Percentiles rank a stretch among this genome's conserved stretches.
phyloP scores from a whole-genome alignment of 140 eudicot species.

The Senecio squalidus region DNA sequence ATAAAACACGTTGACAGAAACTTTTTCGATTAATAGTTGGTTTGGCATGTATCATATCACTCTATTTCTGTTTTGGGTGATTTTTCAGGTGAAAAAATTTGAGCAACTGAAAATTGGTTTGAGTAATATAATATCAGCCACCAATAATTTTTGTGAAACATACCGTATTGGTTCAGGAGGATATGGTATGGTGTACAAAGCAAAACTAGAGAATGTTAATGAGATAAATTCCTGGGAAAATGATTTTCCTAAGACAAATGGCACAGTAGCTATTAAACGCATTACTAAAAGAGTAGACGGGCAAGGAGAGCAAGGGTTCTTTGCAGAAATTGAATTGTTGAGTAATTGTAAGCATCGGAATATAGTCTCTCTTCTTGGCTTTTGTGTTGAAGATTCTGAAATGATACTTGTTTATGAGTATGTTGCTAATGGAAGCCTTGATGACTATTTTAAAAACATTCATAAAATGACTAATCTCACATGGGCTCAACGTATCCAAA shows the following conservation, averaged over 20 bases:
- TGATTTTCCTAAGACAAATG: not conserved
- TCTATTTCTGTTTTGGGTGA: no score
- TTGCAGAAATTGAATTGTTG: not conserved
- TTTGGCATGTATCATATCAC: no score
- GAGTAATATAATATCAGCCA: no score
- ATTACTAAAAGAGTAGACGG: not conserved
- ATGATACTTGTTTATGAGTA: not conserved
- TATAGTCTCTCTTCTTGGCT: not conserved
- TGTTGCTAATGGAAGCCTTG: not conserved
- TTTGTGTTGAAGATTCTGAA: not conserved
- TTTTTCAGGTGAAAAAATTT: no score
- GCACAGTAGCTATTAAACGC: not conserved
- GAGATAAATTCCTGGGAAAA: not conserved
- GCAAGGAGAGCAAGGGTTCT: not conserved
- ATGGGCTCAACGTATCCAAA: not conserved
- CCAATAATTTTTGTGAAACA: no score
- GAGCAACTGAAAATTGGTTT: no score
- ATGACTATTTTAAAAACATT: no score
- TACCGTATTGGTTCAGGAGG: not conserved
- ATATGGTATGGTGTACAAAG: not conserved
- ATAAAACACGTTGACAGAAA: no score
- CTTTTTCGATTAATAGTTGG: no score
- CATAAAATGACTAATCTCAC: not conserved
- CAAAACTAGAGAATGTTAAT: not conserved
- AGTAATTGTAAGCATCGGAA: not conserved